Conservation (phyloP, 2,329 filamentous ascomycete species). For the Chaetomium strumarium region DNA sequence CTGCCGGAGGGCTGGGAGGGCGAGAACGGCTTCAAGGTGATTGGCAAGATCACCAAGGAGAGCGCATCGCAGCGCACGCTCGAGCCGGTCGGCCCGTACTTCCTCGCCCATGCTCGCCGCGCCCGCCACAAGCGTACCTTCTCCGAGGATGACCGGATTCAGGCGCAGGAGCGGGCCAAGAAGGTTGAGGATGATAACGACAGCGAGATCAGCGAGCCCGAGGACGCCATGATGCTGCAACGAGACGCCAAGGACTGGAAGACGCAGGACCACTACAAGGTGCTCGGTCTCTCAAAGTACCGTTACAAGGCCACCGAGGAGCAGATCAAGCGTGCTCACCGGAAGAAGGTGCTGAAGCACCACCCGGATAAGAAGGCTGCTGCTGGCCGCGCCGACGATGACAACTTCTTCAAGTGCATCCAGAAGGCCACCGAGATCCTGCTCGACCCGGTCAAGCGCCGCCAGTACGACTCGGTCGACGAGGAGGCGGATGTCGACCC, state of each 20-base stretch:
- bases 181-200: constrained; percentile 86
- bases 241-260: constrained; percentile 99
- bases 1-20: constrained; percentile 76
- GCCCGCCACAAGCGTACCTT: constrained; percentile 96
- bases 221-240: constrained; percentile 87
- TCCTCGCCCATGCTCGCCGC: constrained; percentile 92
- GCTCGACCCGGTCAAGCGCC: constrained; percentile 82
- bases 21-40: constrained; percentile 86
- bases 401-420: constrained; percentile 99
- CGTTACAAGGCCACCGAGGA: constrained; percentile 90
- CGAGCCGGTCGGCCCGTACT: constrained; percentile 95
- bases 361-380: constrained; percentile 99
- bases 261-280: constrained; percentile 96
- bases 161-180: constrained; percentile 91
- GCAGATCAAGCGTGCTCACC: constrained; percentile 97
- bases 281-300: constrained; percentile 88
- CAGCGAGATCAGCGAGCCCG: constrained; percentile 86
- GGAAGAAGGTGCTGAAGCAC: constrained; percentile 98
- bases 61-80: constrained; percentile 77
- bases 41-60: constrained; percentile 62
- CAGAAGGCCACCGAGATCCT: constrained; percentile 96
- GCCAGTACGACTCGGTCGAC: constrained; percentile 95
- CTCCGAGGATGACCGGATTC: constrained; percentile 95
- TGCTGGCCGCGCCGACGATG: constrained; percentile 78
- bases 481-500: constrained; percentile 89